Base-by-base conservation (phyloP, 2,329 filamentous ascomycete species). In the Botrytis paeoniae region DNA sequence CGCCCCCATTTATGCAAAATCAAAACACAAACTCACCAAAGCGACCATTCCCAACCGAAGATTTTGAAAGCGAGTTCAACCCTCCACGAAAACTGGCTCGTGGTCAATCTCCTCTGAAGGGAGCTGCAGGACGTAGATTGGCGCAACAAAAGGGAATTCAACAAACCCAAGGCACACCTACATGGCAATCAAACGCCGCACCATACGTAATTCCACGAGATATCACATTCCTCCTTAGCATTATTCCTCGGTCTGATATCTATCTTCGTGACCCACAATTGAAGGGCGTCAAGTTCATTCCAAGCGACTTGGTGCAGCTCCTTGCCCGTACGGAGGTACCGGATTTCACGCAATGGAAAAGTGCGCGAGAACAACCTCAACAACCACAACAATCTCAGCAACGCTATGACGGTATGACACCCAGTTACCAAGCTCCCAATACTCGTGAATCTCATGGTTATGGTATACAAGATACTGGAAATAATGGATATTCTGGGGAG, bases 101-200 rank as follows among this genome's bases (percentile, higher is more conserved):
- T 62, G 95, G 92, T n/a, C 94, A 93, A 73, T 98, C 95, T 8
- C 96, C 97, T 0, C 86, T 98, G 54, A 99, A 98, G 81, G 94
- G 94, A 22, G 93, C 93, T 1, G 94, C 95, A 54, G 93, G 94
- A 39, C 91, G 95, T 72, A 91, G 95, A 51, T 86, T 97, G 35
- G 93, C 96, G 78, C 92, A 96, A 80, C 85, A 80, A 74, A 82
- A 78, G 80, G 87, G 89, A 69, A 86, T 90, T 8, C 89, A 87
- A 77, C 88, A 88, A 76, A 84, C 85, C 20, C 85, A 85, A 75
- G 82, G 82, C 20, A 78, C 79, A 41, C 75, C 80, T 25, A 78
- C 74, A 29, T 80, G 78, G 80, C 82, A 77, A 75, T 79, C 78
- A 32, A 79, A 81, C 5, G 77, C 64, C 35, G 64, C 80, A 45